Conservation (phyloP, 2,329 filamentous ascomycete genomes). For the Trichophyton rubrum region DNA sequence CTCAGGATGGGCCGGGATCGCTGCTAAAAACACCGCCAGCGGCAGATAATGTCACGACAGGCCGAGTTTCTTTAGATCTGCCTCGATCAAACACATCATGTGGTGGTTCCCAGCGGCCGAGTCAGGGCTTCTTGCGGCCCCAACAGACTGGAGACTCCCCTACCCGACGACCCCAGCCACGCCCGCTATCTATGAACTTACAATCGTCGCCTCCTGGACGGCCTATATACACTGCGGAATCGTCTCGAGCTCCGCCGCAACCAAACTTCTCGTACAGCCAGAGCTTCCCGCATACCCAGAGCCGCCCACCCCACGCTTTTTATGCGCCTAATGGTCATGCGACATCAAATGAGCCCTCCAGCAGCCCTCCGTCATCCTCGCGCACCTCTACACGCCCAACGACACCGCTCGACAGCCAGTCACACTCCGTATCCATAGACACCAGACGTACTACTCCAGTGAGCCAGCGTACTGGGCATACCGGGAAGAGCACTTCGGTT, state of each 20-base stretch:
- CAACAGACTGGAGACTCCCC: slow-evolving; percentile 31
- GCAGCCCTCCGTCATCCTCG: background rate
- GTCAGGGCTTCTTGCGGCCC: slow-evolving; percentile 4
- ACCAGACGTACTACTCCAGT: slow-evolving; percentile 1
- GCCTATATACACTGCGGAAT: slow-evolving; percentile 33
- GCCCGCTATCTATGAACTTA: slow-evolving; percentile 35
- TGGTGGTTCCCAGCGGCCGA: slow-evolving; percentile 13
- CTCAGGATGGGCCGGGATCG: slow-evolving; percentile 20
- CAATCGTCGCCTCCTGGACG: slow-evolving; percentile 31
- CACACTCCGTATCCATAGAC: slow-evolving; percentile 25
- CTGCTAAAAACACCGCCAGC: slow-evolving; percentile 23
- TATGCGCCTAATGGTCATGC: slow-evolving; percentile 15
- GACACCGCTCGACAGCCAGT: slow-evolving; percentile 36
- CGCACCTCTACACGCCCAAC: slow-evolving; percentile 19
- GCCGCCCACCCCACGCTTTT: slow-evolving; percentile 4
- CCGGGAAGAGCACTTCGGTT: slow-evolving; percentile 31
- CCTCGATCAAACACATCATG: slow-evolving; percentile 31
- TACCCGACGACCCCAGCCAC: slow-evolving; percentile 49
- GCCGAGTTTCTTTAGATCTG: slow-evolving; percentile 32
- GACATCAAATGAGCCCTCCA: background rate
- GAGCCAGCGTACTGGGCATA: slow-evolving; percentile 17
- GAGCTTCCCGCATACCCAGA: background rate
- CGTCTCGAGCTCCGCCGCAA: slow-evolving; percentile 31
- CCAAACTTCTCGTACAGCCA: background rate
- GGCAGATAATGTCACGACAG: slow-evolving; percentile 18